Base-by-base conservation (phyloP, 2,329 filamentous ascomycete species). In the Diaporthe aspalathi region DNA sequence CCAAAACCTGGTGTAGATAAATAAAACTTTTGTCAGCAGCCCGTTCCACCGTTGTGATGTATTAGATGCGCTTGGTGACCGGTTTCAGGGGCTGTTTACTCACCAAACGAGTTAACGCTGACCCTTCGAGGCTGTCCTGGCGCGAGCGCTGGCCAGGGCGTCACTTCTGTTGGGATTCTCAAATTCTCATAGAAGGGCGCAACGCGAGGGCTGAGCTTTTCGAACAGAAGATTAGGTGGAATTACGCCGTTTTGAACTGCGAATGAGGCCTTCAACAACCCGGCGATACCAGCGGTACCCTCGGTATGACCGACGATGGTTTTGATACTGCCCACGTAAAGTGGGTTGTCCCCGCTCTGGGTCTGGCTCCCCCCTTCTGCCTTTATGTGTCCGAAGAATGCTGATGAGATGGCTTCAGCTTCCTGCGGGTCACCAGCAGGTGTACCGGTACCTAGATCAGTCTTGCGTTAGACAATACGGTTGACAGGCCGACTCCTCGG, bases 281-380 rank as follows among this genome's bases (percentile, higher is more conserved):
- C 80, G 0, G 83, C 82, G 12, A 85, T 73, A 3, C 83, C 84
- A 5, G 82, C 81, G 2, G 81, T 78, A 9, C 81, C 81, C 73
- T 85, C 84, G 0, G 80, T 81, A 68, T 85, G 84, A 12, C 84
- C 84, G 20, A 81, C 74, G 3, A 80, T 76, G 0, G 79, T 80
- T 71, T 81, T 81, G 53, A 80, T 73, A 0, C 78, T 80, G 2
- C 79, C 79, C 0, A 80, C 78, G 8, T 78, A 67, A 65, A 80
- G 57, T 6, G 56, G 32, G 14, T 53, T 43, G 24, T 54, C 24
- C 16, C 40, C 22, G 5, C 27, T 17, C 9, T 47, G 40, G 5
- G 45, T 12, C 20, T 27, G 27, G 5, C 49, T 54, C 16, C n/a
- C 8, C 20, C 11, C 54, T 20, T 9, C 40, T 12, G 14, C 5